phyloP scores from a whole-genome alignment of 768 basidiomycete genomes.

The Porphyrellus cyaneotinctus region DNA sequence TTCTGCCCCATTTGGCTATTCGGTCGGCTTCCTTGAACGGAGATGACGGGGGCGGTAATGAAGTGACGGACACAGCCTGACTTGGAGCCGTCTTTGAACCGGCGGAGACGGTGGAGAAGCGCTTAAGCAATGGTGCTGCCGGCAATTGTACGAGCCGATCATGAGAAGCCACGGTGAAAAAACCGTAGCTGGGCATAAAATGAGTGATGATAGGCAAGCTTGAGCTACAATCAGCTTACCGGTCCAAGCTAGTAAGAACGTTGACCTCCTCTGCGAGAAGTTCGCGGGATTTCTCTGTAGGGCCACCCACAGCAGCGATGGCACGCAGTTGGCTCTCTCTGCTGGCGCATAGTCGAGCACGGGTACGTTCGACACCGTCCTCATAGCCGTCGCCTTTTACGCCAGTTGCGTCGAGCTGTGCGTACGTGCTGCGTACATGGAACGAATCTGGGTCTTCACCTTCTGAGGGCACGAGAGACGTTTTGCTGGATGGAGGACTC shows the following conservation, averaged over 20 bases:
- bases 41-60: conserved; percentile 46
- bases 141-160: conserved; percentile 79
- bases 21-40: conserved; percentile 63
- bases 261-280: conserved; percentile 71
- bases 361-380: conserved; percentile 90
- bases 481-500: conserved; percentile 44
- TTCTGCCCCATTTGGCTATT: conserved; percentile 92
- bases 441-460: conserved; percentile 81
- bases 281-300: conserved; percentile 59
- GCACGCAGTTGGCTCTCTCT: conserved; percentile 58
- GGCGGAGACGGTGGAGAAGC: conserved; percentile 43
- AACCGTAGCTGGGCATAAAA: conserved; percentile 70
- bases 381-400: conserved; percentile 94
- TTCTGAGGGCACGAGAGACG: conserved; percentile 66
- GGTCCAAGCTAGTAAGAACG: conserved; percentile 75
- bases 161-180: conserved; percentile 75
- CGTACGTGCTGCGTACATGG: conserved; percentile 84
- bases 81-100: conserved; percentile 45
- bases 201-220: conserved; percentile 10
- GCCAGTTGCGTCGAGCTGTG: conserved; percentile 82
- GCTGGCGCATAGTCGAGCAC: conserved; percentile 59
- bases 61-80: conserved; percentile 42
- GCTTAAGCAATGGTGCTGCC: conserved; percentile 56
- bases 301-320: conserved; percentile 51
- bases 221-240: conserved; percentile 47